These are phyloP conservation scores for Beauveria bassiana DNA, from an alignment of 2,329 filamentous ascomycete genomes.

Conservation along the genomic window DNA sequence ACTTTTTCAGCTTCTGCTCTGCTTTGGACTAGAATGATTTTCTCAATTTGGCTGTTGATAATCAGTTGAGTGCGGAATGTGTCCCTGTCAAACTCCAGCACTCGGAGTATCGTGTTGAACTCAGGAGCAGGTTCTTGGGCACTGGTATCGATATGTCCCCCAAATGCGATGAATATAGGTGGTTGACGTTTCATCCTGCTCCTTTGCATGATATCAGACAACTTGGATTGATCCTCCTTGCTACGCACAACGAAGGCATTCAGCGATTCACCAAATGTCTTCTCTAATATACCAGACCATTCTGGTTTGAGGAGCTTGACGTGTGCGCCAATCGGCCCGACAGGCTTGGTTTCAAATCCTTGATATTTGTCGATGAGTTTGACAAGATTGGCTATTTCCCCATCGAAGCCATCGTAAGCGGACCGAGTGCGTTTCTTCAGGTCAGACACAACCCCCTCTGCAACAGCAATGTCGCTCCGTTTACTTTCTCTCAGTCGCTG, in stretches of 20 bases:
- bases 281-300: conserved; percentile 80
- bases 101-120: conserved; percentile 71
- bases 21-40: conserved; percentile 68
- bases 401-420: conserved; percentile 56
- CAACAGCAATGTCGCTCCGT: conserved; percentile 43
- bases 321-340: conserved; percentile 77
- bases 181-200: conserved; percentile 43
- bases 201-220: conserved; percentile 58
- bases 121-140: conserved; percentile 61
- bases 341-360: conserved; percentile 62
- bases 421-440: conserved; percentile 49
- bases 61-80: conserved; percentile 74
- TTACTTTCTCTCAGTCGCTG: conserved; percentile 34
- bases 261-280: conserved; percentile 59
- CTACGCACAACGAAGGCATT: conserved; percentile 75
- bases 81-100: conserved; percentile 74
- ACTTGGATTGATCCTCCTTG: conserved; percentile 63
- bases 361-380: conserved; percentile 60
- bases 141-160: conserved; percentile 26
- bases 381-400: conserved; percentile 55
- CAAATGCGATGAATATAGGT: conserved; percentile 32
- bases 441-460: conserved; percentile 39
- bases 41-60: conserved; percentile 76
- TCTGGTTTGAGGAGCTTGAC: conserved; percentile 69
- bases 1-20: conserved; percentile 58